phyloP scores from a whole-genome alignment of 2,329 filamentous ascomycete species.

The Knoxdaviesia capensis region DNA sequence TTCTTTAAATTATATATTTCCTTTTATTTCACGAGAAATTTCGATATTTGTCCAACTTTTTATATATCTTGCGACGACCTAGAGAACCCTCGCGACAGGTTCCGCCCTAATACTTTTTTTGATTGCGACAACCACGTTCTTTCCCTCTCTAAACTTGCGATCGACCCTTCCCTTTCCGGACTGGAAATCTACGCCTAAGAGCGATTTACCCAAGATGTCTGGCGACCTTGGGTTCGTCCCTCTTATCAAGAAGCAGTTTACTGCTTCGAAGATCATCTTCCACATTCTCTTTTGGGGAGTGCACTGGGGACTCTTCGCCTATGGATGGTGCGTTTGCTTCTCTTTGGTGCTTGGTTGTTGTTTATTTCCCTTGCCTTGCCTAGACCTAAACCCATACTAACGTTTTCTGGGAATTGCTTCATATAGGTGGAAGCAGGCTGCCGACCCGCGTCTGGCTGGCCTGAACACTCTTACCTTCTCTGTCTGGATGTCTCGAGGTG shows the following conservation, averaged over 20 bases:
- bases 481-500: constrained; percentile 91
- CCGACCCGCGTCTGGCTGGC: constrained; percentile 45
- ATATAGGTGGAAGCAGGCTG: constrained; percentile 51
- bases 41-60: no score
- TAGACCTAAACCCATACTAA: neutral
- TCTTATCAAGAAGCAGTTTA: constrained; percentile 43
- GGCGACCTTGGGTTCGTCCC: constrained; percentile 12
- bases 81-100: constrained; percentile 12
- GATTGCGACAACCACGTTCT: constrained; percentile 9
- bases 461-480: constrained; percentile 73
- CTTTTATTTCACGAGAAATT: no score
- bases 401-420: constrained; percentile 2
- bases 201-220: constrained; percentile 17
- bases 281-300: constrained; percentile 64
- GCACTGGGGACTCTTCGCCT: constrained; percentile 60
- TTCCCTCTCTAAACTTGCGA: constrained; percentile 10
- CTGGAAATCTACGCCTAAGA: no score
- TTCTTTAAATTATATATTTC: neutral
- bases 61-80: neutral
- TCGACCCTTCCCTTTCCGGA: neutral
- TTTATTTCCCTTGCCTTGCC: neutral
- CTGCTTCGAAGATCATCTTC: constrained; percentile 52
- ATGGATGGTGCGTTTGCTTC: constrained; percentile 50
- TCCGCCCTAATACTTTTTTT: constrained; percentile 24
- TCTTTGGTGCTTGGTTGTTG: neutral